A percentile compares a stretch with the other conserved stretches of the same genome.
Conservation (phyloP, 441 rosid genomes). For the Eutrema salsugineum region DNA sequence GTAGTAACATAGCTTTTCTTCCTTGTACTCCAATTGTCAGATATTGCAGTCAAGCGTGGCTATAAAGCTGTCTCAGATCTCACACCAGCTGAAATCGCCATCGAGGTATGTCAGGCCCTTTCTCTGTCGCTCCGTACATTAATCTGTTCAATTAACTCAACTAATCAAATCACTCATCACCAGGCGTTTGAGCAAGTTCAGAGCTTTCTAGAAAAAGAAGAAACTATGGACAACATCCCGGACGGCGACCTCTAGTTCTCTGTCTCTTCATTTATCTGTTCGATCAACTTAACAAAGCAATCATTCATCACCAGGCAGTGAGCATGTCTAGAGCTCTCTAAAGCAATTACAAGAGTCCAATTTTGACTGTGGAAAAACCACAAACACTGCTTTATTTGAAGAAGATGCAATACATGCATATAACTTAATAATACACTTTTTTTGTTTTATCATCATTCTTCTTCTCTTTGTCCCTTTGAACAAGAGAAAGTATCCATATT, state of each 20-base stretch:
- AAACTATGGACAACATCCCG: constrained; percentile 12
- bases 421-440: neutral
- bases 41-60: constrained; percentile 67
- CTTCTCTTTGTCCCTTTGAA: neutral
- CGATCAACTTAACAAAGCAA: neutral
- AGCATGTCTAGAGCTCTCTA: constrained; percentile 44
- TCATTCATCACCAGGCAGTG: constrained; percentile 42
- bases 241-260: constrained; percentile 2
- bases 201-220: constrained; percentile 27
- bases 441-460: neutral
- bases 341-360: neutral
- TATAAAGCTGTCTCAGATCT: constrained; percentile 53
- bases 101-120: constrained; percentile 45
- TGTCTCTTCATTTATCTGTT: neutral
- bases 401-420: neutral
- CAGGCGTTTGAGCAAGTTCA: constrained; percentile 28
- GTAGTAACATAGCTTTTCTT: neutral
- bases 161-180: neutral
- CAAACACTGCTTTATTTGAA: neutral
- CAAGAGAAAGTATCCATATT: neutral
- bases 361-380: constrained; percentile 5
- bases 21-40: constrained; percentile 28
- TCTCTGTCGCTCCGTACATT: neutral
- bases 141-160: constrained; percentile 1
- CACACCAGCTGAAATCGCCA: constrained; percentile 64